Evolutionary conservation across 2,329 filamentous ascomycete genomes (phyloP), one percentile per base, ranked within the genome.

Genomic region (Ceratocystis huliohia): DNA sequence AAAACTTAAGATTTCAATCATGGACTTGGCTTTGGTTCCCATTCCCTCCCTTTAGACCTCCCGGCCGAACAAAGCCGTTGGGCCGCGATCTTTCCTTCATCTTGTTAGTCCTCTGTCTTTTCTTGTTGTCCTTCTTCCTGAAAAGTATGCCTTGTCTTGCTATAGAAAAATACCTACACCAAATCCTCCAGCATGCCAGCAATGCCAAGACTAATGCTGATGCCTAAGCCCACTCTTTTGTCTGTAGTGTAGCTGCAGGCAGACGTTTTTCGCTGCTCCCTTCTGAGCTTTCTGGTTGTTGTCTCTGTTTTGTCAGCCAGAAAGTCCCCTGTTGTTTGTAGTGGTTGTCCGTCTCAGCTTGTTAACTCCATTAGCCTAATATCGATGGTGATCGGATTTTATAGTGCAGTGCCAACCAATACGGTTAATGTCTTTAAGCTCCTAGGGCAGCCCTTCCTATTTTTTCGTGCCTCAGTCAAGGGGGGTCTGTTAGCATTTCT

Each of bases 161-260:
- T 13, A 8, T 1, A 13, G 37, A 1, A 41, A 30, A 30, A 30
- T 13, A 33, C 7, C 13, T 30, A 17, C n/a, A 25, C n/a, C 28
- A 17, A 59, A 59, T 59, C 53, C 53, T 59, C 53, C 53, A 59
- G 53, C 53, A 59, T 59, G 53, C 53, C 28, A 59, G 53, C 53
- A 57, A 4, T 15, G 53, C 53, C 53, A 57, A 13, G 22, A 59
- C 53, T 59, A 59, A 59, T 25, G 17, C 53, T 59, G 53, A n/a
- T 59, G 53, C 53, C 53, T 59, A 59, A 59, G 53, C 10, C 53
- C 28, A 59, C 53, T 59, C 28, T 59, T 59, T 59, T 41, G 8
- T 41, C 37, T 41, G 37, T 13, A 41, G 37, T 10, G 37, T 41
- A 13, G 15, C 53, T 59, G 53, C 53, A 59, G 53, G 28, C 53